phyloP scores from a whole-genome alignment of 163 green algal genomes.

The Prototheca cutis region DNA sequence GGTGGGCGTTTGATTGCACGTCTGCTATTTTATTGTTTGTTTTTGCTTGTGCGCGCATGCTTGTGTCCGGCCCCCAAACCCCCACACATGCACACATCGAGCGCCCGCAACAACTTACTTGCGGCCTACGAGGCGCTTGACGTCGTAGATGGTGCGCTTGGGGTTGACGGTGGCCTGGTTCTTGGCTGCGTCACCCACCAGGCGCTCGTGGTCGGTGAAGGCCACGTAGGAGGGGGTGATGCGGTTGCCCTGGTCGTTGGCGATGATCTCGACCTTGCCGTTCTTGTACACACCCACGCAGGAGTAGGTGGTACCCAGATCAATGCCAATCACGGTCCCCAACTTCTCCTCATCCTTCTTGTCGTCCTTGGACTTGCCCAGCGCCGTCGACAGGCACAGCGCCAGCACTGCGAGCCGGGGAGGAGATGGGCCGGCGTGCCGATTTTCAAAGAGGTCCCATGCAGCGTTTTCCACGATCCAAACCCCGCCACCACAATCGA shows the following conservation, averaged over 20 bases:
- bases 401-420: conserved; percentile 6
- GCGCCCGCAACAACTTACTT: conserved; percentile 72
- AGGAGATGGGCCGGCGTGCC: too few species aligned
- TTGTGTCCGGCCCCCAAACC: too few species aligned
- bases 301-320: conserved; percentile 87
- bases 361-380: conserved; percentile 13
- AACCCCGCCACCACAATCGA: too few species aligned
- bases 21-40: too few species aligned
- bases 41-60: too few species aligned
- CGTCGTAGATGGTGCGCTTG: conserved; percentile 86
- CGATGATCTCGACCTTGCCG: conserved; percentile 94
- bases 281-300: conserved; percentile 97
- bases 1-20: too few species aligned
- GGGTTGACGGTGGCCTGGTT: conserved; percentile 92
- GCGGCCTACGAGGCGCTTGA: conserved; percentile 96
- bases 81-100: too few species aligned
- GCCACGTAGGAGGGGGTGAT: conserved; percentile 97
- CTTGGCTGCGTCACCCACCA: conserved; percentile 85
- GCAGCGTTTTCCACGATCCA: too few species aligned
- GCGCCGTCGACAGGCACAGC: not conserved
- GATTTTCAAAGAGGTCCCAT: too few species aligned
- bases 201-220: conserved; percentile 91
- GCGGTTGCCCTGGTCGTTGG: conserved; percentile 94
- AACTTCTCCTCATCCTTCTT: conserved; percentile 40
- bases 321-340: conserved; percentile 95